Conservation (phyloP, 106 monocot species). For the Dioscorea zingiberensis region DNA sequence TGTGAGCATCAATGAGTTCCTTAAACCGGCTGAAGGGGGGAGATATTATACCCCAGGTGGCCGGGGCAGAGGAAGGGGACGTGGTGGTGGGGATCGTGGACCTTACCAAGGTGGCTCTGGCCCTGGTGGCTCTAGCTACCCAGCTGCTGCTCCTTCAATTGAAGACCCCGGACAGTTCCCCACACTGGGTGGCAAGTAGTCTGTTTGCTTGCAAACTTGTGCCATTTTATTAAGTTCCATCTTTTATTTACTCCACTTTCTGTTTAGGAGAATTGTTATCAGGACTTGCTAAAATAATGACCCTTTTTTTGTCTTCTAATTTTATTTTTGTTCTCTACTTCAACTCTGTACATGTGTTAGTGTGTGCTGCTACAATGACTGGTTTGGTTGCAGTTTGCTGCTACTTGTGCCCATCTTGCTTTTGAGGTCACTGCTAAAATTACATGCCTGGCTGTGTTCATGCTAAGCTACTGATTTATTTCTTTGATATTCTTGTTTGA, state of each 20-base stretch:
- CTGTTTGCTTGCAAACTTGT: not conserved
- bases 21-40: conserved; percentile 9
- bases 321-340: not conserved
- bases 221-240: not conserved
- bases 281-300: not conserved
- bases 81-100: conserved; percentile 3
- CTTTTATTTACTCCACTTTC: not conserved
- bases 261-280: not conserved
- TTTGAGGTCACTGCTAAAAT: too few species aligned
- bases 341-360: not conserved
- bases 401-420: too few species aligned
- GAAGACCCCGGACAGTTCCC: conserved; percentile 53
- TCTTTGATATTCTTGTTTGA: too few species aligned
- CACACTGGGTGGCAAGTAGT: conserved; percentile 30
- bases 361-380: not conserved
- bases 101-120: not conserved
- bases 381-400: too few species aligned
- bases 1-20: conserved; percentile 11
- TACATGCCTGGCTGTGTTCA: too few species aligned
- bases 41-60: conserved; percentile 4
- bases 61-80: conserved; percentile 6
- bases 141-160: conserved; percentile 12
- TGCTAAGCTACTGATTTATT: too few species aligned
- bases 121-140: not conserved
- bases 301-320: not conserved